Base-by-base conservation (phyloP, 2,329 filamentous ascomycete species). In the Xylariaceae sp. region DNA sequence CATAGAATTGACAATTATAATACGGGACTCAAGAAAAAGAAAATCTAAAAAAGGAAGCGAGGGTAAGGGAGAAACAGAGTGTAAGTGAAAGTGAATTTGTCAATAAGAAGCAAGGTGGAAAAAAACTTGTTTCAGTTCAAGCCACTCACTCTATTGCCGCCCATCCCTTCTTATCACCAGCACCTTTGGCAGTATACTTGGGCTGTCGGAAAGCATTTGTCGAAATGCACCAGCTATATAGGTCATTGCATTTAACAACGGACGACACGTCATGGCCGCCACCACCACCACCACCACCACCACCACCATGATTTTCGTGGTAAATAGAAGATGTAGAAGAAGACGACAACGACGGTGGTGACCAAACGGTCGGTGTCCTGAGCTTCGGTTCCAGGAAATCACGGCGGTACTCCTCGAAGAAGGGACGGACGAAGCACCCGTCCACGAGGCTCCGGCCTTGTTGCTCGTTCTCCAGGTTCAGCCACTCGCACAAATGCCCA, bases 321-420 rank as follows among this genome's bases (percentile, higher is more conserved):
- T n/a, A n/a, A n/a, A n/a, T n/a, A n/a, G n/a, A n/a, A n/a, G n/a
- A n/a, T n/a, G n/a, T n/a, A n/a, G n/a, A n/a, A n/a, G n/a, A n/a
- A n/a, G n/a, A n/a, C n/a, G n/a, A n/a, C n/a, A n/a, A n/a, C n/a
- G n/a, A n/a, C n/a, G n/a, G n/a, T n/a, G n/a, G n/a, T n/a, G n/a
- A n/a, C n/a, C n/a, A n/a, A n/a, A n/a, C n/a, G n/a, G n/a, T n/a
- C n/a, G n/a, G n/a, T n/a, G n/a, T n/a, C n/a, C n/a, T n/a, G n/a
- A n/a, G n/a, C n/a, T n/a, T n/a, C n/a, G n/a, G n/a, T n/a, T n/a
- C n/a, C n/a, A 59, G 53, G 45, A 54, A 57, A 37, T 55, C 51
- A 9, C 40, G 48, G 11, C 47, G 47, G 33, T 55, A 59, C 39
- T 59, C 56, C 3, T 44, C 39, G 30, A 56, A 58, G 47, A 53